Evolutionary conservation across 2,329 filamentous ascomycete genomes (phyloP).

Genomic region (Chalaropsis thielavioides): DNA sequence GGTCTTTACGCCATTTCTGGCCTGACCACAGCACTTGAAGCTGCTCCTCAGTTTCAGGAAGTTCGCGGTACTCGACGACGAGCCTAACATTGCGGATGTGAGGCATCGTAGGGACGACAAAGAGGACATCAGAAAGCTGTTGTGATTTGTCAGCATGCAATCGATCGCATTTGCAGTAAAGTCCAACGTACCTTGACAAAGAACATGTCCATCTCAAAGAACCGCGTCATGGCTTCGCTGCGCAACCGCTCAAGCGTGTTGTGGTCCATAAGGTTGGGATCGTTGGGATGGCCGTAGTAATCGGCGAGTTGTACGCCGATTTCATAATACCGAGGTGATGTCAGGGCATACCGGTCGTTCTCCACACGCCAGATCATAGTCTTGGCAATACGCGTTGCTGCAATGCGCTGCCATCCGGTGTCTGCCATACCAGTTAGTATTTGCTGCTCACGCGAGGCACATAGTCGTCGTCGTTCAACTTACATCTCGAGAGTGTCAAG

Average conservation of each 20-base stretch:
- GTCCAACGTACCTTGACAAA: conserved; percentile 48
- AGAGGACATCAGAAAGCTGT: conserved; percentile 48
- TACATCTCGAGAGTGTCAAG: conserved; percentile 43
- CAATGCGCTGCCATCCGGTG: conserved; percentile 42
- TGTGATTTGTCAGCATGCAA: not conserved
- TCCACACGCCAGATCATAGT: conserved; percentile 45
- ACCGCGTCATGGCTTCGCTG: conserved; percentile 37
- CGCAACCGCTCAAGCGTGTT: conserved; percentile 33
- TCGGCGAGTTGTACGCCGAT: conserved; percentile 39
- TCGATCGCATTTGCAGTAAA: not conserved
- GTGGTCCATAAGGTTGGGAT: conserved; percentile 32
- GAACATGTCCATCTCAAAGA: conserved; percentile 47
- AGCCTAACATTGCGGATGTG: conserved; percentile 44
- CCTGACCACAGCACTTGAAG: conserved; percentile 29
- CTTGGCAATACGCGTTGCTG: conserved; percentile 41
- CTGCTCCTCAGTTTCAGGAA: conserved; percentile 37
- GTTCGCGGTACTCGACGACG: conserved; percentile 44
- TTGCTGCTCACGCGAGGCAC: not conserved
- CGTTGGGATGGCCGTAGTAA: conserved; percentile 34
- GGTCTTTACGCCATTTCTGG: conserved; percentile 46
- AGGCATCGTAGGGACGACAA: conserved; percentile 40
- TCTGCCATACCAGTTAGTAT: conserved; percentile 27
- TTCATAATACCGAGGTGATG: conserved; percentile 35
- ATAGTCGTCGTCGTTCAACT: conserved; percentile 23
- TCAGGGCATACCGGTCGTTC: conserved; percentile 41